Evolutionary conservation across 1,139 yeast genomes (phyloP).

Genomic region (Kurtzmaniella quercitrusa): DNA sequence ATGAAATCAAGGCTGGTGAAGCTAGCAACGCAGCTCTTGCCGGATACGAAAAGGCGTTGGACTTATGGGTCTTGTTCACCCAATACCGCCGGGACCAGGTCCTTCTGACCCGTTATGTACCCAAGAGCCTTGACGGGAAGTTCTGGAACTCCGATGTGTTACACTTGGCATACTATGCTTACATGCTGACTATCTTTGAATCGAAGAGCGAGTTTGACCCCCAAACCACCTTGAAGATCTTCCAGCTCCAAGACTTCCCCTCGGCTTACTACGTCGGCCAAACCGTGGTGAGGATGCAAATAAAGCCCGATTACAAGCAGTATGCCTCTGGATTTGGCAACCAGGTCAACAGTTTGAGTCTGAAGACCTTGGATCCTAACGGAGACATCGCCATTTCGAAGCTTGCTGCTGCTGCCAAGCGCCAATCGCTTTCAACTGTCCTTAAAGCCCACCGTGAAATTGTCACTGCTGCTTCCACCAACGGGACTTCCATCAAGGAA

Average conservation of each 20-base stretch:
- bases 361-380: conserved; percentile 32
- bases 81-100: conserved; percentile 18
- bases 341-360: conserved; percentile 5
- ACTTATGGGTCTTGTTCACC: conserved; percentile 31
- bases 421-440: conserved; percentile 18
- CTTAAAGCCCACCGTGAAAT: conserved; percentile 21
- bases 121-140: conserved; percentile 3
- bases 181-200: conserved; percentile 26
- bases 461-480: conserved; percentile 19
- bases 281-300: conserved; percentile 4
- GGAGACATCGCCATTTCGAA: conserved; percentile 19
- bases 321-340: conserved; percentile 5
- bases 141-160: conserved; percentile 11
- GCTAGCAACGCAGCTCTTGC: conserved; percentile 11
- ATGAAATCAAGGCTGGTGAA: conserved; percentile 12
- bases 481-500: conserved; percentile 24
- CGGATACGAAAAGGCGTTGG: conserved; percentile 22
- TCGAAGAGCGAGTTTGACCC: conserved; percentile 20
- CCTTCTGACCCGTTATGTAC: neutral
- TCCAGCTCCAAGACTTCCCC: conserved; percentile 26
- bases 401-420: conserved; percentile 19
- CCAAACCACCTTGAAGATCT: conserved; percentile 25
- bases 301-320: conserved; percentile 2
- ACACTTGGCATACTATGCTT: conserved; percentile 32
- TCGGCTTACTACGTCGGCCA: conserved; percentile 16